Evolutionary conservation across 2,329 filamentous ascomycete genomes (phyloP).

Genomic region (Apiospora rasikravindrae): DNA sequence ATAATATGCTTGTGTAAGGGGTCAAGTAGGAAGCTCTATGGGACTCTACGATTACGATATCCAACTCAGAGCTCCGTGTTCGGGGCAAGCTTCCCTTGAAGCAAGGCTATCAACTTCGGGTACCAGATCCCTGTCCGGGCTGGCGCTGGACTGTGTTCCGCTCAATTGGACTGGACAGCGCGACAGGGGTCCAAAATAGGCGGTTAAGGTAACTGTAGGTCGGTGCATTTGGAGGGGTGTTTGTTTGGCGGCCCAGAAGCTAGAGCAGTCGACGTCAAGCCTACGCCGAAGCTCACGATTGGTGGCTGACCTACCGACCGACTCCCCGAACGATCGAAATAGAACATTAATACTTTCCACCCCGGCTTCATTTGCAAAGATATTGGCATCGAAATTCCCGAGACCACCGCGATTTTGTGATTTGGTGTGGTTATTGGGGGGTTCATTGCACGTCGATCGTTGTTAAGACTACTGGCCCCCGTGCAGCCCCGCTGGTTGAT

Average conservation of each 20-base stretch:
- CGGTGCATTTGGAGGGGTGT: background rate
- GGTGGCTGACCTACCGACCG: slow-evolving; percentile 8
- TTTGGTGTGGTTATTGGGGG: background rate
- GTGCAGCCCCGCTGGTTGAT: slow-evolving; percentile 2
- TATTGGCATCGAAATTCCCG: background rate
- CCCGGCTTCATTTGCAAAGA: background rate
- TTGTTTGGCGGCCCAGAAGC: background rate
- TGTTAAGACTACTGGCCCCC: slow-evolving; percentile 7
- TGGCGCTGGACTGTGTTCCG: background rate
- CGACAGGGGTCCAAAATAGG: background rate
- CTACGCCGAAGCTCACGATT: slow-evolving; percentile 9
- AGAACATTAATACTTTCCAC: background rate
- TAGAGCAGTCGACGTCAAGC: slow-evolving; percentile 5
- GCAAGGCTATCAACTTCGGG: slow-evolving; percentile 7
- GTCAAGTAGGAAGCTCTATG: background rate
- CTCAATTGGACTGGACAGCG: background rate
- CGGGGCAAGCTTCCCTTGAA: background rate
- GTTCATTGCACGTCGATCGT: background rate
- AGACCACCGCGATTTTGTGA: background rate
- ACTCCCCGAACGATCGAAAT: background rate
- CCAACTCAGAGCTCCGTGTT: background rate
- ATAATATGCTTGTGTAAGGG: background rate
- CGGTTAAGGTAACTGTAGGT: background rate
- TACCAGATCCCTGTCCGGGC: background rate
- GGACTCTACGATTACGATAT: background rate